phyloP scores from a whole-genome alignment of 164 flowering plant genomes.

The Stephania cephalantha region DNA sequence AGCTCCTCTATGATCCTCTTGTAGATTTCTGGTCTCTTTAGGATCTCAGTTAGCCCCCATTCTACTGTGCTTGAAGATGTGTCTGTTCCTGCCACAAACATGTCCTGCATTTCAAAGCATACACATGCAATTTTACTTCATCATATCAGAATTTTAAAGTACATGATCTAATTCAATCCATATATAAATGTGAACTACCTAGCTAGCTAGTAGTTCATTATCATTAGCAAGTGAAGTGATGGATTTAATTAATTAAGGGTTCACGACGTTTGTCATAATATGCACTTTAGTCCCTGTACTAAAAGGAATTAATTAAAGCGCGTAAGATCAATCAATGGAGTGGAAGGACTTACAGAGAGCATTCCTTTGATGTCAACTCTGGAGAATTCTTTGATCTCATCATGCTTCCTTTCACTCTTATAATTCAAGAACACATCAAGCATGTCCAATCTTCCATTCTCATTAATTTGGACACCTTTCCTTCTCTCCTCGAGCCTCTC shows the following conservation, averaged over 20 bases:
- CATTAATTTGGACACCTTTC: constrained; percentile 22
- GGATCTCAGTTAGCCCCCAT: constrained; percentile 35
- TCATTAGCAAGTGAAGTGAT: too few relatives aligned
- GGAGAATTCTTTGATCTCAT: constrained; percentile 24
- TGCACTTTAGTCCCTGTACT: too few relatives aligned
- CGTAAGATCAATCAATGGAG: too few relatives aligned
- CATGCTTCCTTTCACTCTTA: constrained; percentile 27
- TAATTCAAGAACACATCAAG: constrained; percentile 31
- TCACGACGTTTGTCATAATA: too few relatives aligned
- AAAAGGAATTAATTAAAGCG: too few relatives aligned
- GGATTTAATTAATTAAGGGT: too few relatives aligned
- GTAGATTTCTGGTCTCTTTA: constrained; percentile 20
- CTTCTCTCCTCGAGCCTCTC: constrained; percentile 26
- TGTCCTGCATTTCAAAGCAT: constrained; percentile 20
- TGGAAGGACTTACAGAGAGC: constrained; percentile 20
- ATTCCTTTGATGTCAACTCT: constrained; percentile 31
- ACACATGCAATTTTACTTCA: not conserved
- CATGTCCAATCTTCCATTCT: constrained; percentile 28
- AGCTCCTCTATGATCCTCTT: constrained; percentile 22
- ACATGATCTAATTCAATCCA: too few relatives aligned
- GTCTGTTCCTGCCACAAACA: constrained; percentile 37
- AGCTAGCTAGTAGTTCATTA: too few relatives aligned
- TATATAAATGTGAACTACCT: too few relatives aligned
- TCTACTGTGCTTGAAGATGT: constrained; percentile 34
- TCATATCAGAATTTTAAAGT: not conserved